Evolutionary conservation across 306 rosid genomes (phyloP).

Genomic region (Arachis hypogaea): DNA sequence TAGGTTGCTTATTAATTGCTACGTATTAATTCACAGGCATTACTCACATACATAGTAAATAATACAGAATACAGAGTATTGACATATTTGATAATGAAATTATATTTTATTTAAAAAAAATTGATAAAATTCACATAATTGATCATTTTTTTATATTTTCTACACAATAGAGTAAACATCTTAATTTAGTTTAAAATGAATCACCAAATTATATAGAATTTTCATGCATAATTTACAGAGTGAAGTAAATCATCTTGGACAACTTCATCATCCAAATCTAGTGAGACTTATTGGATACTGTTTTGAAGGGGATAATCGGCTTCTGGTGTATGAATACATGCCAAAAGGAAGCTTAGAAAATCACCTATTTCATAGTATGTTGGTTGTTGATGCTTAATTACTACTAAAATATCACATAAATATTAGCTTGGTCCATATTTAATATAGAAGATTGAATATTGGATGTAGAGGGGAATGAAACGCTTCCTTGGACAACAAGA

Average conservation of each 20-base stretch:
- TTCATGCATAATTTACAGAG: conserved; percentile 55
- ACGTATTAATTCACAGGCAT: no score
- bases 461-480: conserved; percentile 49
- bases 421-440: no score
- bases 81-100: no score
- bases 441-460: no score
- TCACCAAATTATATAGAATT: conserved; percentile 26
- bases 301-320: conserved; percentile 77
- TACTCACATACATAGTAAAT: no score
- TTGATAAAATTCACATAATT: no score
- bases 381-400: no score
- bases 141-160: no score
- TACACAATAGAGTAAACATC: no score
- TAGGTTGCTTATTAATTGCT: conserved; percentile 35
- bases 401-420: no score
- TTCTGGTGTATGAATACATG: conserved; percentile 91
- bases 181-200: conserved; percentile 18
- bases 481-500: conserved; percentile 76
- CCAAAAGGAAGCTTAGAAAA: conserved; percentile 85
- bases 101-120: no score
- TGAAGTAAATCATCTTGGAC: conserved; percentile 84
- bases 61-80: no score
- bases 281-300: conserved; percentile 94
- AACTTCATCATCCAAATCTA: conserved; percentile 86
- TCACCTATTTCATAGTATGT: conserved; percentile 89